These are phyloP conservation scores for Penstemon davidsonii DNA, from an alignment of 257 asterid genomes.

Conservation along the genomic window DNA sequence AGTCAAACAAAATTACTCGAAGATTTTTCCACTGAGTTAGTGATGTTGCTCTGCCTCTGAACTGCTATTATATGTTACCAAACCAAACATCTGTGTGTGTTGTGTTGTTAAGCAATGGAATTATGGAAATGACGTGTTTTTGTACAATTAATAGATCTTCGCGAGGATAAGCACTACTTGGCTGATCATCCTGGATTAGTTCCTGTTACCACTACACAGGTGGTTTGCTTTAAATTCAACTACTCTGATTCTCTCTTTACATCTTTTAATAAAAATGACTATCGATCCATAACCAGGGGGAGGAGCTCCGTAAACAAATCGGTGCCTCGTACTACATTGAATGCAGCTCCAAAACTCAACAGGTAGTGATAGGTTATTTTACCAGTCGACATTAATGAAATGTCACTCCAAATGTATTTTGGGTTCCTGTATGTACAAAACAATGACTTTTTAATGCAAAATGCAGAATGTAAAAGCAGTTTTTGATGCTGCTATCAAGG, in stretches of 20 bases:
- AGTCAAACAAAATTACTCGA: no score
- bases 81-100: no score
- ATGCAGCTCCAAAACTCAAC: constrained; percentile 98
- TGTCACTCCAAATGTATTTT: not conserved
- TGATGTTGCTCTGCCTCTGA: not conserved
- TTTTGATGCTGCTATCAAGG: constrained; percentile 86
- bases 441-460: constrained; percentile 28
- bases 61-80: not conserved
- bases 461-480: constrained; percentile 83
- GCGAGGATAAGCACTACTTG: constrained; percentile 87
- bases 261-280: constrained; percentile 10
- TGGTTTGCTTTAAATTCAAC: constrained; percentile 28
- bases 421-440: not conserved
- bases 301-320: constrained; percentile 87
- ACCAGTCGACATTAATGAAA: not conserved
- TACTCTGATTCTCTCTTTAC: not conserved
- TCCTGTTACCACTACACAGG: constrained; percentile 87
- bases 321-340: constrained; percentile 87
- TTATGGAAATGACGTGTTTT: constrained; percentile 4
- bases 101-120: no score
- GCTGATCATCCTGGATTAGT: constrained; percentile 91
- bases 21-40: no score
- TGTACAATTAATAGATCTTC: constrained; percentile 60
- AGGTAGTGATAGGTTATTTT: constrained; percentile 43
- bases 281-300: constrained; percentile 58